Evolutionary conservation across 139 green algal genomes (phyloP).

Genomic region (Chloropicon primus): DNA sequence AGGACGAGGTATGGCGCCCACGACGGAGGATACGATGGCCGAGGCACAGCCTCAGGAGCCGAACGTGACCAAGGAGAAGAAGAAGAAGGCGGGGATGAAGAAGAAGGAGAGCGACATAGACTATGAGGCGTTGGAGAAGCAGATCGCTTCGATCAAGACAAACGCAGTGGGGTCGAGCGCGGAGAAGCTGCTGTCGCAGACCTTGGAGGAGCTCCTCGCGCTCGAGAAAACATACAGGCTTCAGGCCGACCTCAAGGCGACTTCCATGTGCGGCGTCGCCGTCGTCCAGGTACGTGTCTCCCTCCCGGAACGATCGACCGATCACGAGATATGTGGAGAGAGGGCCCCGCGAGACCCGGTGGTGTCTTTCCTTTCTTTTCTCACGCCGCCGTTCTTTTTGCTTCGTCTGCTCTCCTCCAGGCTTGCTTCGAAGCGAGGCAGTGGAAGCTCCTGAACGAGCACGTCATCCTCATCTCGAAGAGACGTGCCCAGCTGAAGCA

Average conservation of each 20-base stretch:
- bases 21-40: background rate
- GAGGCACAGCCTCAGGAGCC: background rate
- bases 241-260: background rate
- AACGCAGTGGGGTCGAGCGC: background rate
- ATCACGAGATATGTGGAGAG: too few species aligned
- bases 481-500: slow-evolving; percentile 90
- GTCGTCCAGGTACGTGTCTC: background rate
- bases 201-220: background rate
- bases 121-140: background rate
- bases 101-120: background rate
- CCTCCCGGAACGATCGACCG: too few species aligned
- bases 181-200: background rate
- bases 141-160: background rate
- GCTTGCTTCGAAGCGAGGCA: slow-evolving; percentile 51
- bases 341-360: too few species aligned
- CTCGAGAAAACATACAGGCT: background rate
- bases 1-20: background rate
- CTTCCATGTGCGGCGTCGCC: background rate
- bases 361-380: too few species aligned
- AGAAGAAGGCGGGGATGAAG: background rate
- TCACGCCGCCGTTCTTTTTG: too few species aligned
- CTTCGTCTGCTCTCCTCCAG: slow-evolving; percentile 77
- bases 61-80: background rate
- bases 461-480: slow-evolving; percentile 90
- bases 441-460: slow-evolving; percentile 84